Conservation (phyloP, 2,329 filamentous ascomycete genomes). For the Aspergillus ustus region DNA sequence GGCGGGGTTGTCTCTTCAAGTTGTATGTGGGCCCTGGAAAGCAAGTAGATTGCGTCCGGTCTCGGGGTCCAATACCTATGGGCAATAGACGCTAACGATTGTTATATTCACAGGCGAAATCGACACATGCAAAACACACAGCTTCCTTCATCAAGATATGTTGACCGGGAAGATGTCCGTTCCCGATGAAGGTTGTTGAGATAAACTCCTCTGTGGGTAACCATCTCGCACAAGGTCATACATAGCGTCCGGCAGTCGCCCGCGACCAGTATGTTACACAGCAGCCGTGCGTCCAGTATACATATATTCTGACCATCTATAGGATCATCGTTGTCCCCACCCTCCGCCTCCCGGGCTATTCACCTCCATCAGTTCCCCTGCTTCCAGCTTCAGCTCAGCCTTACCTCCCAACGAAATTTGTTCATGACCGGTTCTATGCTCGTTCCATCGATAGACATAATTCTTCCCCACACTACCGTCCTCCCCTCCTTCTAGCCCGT, state of each 20-base stretch:
- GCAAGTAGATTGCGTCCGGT: background rate
- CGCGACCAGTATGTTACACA: too few relatives aligned
- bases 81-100: background rate
- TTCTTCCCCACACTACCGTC: slow-evolving; percentile 79
- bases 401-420: background rate
- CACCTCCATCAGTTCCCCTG: background rate
- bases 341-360: slow-evolving; percentile 1
- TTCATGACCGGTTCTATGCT: background rate
- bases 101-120: background rate
- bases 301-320: background rate
- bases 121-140: background rate
- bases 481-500: slow-evolving; percentile 78
- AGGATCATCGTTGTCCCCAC: background rate
- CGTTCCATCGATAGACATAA: slow-evolving; percentile 10
- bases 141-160: background rate
- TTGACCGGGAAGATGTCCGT: background rate
- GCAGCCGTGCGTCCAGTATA: too few relatives aligned
- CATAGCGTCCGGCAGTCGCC: background rate
- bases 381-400: background rate
- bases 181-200: background rate
- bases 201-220: background rate
- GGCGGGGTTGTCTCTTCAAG: too few relatives aligned
- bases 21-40: too few relatives aligned
- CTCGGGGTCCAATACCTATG: background rate
- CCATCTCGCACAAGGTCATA: background rate